These are phyloP conservation scores for Martensiomyces pterosporus DNA, from an alignment of 192 early-diverging fungal genomes.

Conservation along the genomic window DNA sequence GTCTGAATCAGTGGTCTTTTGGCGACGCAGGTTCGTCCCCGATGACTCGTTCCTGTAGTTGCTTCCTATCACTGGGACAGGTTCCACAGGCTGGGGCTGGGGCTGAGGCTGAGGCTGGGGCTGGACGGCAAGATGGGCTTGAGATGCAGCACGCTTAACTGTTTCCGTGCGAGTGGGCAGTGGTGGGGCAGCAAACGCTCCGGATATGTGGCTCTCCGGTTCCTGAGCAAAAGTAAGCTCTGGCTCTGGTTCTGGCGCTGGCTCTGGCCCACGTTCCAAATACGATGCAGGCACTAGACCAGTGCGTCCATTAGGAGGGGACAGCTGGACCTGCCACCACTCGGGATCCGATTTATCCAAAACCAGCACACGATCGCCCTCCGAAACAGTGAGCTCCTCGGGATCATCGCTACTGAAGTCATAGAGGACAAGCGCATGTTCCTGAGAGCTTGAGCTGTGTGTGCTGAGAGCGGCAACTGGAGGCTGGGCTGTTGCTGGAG, in stretches of 20 bases:
- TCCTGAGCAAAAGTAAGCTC: background rate
- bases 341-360: constrained; percentile 79
- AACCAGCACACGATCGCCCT: constrained; percentile 80
- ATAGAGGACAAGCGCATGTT: constrained; percentile 60
- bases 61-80: no score
- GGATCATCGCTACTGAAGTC: constrained; percentile 77
- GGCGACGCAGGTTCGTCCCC: background rate
- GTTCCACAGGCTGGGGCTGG: no score
- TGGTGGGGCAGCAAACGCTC: constrained; percentile 1
- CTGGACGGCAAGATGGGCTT: constrained; percentile 2
- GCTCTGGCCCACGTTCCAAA: constrained; percentile 56
- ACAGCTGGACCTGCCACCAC: constrained; percentile 82
- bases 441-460: constrained; percentile 7
- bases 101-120: no score
- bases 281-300: constrained; percentile 89
- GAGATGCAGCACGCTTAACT: constrained; percentile 22
- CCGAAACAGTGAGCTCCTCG: constrained; percentile 83
- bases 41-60: no score
- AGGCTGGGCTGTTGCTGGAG: background rate
- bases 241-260: no score
- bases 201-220: no score
- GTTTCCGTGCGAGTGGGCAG: constrained; percentile 31
- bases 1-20: constrained; percentile 35
- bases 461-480: constrained; percentile 7
- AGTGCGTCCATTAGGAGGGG: constrained; percentile 48